Percentiles rank a stretch among this genome's conserved stretches.
These are phyloP conservation scores for Debaryomyces sp. DNA, from an alignment of 1,139 yeast species.

Conservation along the genomic window DNA sequence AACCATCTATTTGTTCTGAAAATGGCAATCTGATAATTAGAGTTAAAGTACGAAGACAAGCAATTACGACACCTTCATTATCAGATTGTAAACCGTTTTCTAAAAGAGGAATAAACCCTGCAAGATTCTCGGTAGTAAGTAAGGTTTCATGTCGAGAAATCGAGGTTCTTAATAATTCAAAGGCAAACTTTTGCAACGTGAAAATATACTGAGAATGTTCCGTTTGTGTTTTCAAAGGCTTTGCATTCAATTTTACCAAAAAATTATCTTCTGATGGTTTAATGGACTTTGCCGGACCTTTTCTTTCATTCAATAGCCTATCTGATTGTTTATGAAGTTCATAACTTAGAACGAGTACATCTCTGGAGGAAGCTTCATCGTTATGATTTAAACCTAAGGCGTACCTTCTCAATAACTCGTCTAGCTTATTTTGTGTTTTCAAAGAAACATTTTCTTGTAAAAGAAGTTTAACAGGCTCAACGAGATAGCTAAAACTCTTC, in stretches of 20 bases:
- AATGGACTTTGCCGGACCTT: constrained; percentile 22
- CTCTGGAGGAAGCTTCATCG: constrained; percentile 57
- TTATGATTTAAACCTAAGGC: constrained; percentile 79
- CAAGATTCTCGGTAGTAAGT: constrained; percentile 55
- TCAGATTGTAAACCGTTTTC: constrained; percentile 61
- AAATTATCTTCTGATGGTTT: constrained; percentile 56
- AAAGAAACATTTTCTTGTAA: constrained; percentile 66
- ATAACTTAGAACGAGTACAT: constrained; percentile 70
- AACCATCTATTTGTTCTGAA: constrained; percentile 52
- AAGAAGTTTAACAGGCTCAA: constrained; percentile 72
- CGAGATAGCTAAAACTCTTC: constrained; percentile 56
- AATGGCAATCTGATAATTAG: constrained; percentile 66
- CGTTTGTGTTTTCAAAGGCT: constrained; percentile 53
- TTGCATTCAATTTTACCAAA: constrained; percentile 65
- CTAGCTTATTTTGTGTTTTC: constrained; percentile 74
- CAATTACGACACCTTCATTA: constrained; percentile 73
- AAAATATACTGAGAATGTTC: constrained; percentile 53
- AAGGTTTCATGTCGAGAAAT: constrained; percentile 62
- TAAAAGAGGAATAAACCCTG: constrained; percentile 76
- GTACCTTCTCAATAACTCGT: constrained; percentile 75
- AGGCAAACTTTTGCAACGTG: constrained; percentile 73
- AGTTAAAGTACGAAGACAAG: constrained; percentile 67
- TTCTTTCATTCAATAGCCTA: constrained; percentile 8
- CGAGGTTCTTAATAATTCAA: constrained; percentile 77
- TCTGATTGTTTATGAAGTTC: constrained; percentile 65